Evolutionary conservation across 1,284 basidiomycete species (phyloP).

Genomic region (Schizophyllum commune): DNA sequence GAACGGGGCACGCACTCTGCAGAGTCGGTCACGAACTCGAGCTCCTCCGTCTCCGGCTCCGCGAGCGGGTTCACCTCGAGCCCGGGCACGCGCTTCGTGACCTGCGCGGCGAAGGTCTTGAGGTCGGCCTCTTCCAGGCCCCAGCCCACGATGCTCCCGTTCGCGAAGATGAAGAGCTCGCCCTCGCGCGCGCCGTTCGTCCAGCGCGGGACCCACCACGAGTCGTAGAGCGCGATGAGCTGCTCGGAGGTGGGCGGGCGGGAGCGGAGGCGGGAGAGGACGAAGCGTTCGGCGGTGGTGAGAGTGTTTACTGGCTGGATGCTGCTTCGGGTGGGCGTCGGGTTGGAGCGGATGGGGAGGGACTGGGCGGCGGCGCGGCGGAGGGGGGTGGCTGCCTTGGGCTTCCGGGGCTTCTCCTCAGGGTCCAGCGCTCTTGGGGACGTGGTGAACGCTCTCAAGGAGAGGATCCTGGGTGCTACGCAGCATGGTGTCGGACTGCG

Average conservation of each 20-base stretch:
- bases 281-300: conserved; percentile 69
- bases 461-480: background rate
- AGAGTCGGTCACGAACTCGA: conserved; percentile 86
- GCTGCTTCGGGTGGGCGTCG: conserved; percentile 66
- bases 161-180: conserved; percentile 80
- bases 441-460: background rate
- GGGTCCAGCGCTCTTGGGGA: conserved; percentile 11
- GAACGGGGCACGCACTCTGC: conserved; percentile 53
- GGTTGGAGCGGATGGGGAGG: conserved; percentile 69
- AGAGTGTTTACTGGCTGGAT: conserved; percentile 71
- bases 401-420: conserved; percentile 28
- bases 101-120: conserved; percentile 53
- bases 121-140: conserved; percentile 79
- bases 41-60: conserved; percentile 79
- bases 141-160: conserved; percentile 86
- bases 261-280: conserved; percentile 47
- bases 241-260: conserved; percentile 41
- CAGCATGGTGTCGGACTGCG: background rate
- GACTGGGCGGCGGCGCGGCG: conserved; percentile 73
- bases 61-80: conserved; percentile 57
- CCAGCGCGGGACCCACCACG: conserved; percentile 76
- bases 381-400: conserved; percentile 55
- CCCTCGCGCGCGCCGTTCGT: conserved; percentile 70
- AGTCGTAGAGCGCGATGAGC: conserved; percentile 57
- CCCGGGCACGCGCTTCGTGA: conserved; percentile 46